phyloP scores from a whole-genome alignment of 164 flowering plant species.

The Macadamia integrifolia region DNA sequence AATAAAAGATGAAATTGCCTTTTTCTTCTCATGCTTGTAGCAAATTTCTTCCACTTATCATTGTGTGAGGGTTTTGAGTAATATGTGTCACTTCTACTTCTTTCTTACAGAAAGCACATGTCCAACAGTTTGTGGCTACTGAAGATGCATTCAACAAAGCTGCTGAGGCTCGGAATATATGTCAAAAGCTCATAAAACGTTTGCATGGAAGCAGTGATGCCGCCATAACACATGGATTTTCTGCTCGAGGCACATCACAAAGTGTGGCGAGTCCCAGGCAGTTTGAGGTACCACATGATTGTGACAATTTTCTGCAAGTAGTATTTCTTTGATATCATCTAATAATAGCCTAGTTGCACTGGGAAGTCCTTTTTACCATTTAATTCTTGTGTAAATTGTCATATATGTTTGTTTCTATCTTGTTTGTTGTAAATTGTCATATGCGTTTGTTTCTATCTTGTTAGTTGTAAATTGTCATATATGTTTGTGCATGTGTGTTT shows the following conservation, averaged over 20 bases:
- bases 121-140: constrained; percentile 97
- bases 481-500: neutral
- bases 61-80: constrained; percentile 8
- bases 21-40: neutral
- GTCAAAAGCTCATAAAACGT: constrained; percentile 66
- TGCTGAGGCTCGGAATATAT: constrained; percentile 75
- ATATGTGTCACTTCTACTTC: constrained; percentile 4
- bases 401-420: neutral
- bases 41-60: neutral
- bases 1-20: neutral
- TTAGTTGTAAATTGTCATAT: neutral
- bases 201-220: constrained; percentile 62
- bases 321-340: neutral
- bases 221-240: constrained; percentile 38
- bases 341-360: neutral
- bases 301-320: neutral
- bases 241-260: constrained; percentile 55
- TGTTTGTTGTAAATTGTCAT: neutral
- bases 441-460: neutral
- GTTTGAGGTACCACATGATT: constrained; percentile 53
- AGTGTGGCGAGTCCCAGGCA: constrained; percentile 77
- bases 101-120: constrained; percentile 83
- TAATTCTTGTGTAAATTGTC: neutral
- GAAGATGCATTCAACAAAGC: constrained; percentile 98
- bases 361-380: neutral